A percentile compares a stretch with the other conserved stretches of the same genome.
phyloP scores from a whole-genome alignment of 768 basidiomycete genomes.

The Lactarius psammicola region DNA sequence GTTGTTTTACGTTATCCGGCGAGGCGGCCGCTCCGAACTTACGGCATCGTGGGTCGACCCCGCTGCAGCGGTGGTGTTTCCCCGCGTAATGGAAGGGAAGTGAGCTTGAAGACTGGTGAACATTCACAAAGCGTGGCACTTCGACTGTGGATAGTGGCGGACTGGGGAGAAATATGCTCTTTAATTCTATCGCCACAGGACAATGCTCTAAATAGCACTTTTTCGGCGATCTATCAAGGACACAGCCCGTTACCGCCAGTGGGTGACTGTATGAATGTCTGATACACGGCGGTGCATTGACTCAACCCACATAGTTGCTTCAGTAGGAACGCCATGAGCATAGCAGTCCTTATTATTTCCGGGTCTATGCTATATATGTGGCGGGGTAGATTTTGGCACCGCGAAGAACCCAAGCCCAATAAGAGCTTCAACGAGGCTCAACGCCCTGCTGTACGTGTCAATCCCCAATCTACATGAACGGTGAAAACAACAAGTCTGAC shows the following conservation, averaged over 20 bases:
- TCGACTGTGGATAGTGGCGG: neutral
- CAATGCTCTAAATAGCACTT: neutral
- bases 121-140: neutral
- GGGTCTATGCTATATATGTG: neutral
- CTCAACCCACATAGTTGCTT: neutral
- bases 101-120: neutral
- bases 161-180: too few relatives aligned
- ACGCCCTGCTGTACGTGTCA: constrained; percentile 13
- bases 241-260: neutral
- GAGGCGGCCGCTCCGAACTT: neutral
- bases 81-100: neutral
- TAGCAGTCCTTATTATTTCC: neutral
- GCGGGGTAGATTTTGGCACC: neutral
- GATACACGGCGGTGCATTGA: constrained; percentile 4
- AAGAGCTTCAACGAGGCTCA: neutral
- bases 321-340: neutral
- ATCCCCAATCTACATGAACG: neutral
- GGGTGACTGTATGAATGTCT: neutral
- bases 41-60: neutral
- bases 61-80: neutral
- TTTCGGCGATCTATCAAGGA: neutral
- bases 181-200: neutral
- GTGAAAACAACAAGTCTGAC: neutral
- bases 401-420: neutral
- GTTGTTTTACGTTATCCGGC: neutral